Evolutionary conservation across 2,329 filamentous ascomycete species (phyloP), one percentile per base, ranked within the genome.

Genomic region (Colletotrichum abscissum): DNA sequence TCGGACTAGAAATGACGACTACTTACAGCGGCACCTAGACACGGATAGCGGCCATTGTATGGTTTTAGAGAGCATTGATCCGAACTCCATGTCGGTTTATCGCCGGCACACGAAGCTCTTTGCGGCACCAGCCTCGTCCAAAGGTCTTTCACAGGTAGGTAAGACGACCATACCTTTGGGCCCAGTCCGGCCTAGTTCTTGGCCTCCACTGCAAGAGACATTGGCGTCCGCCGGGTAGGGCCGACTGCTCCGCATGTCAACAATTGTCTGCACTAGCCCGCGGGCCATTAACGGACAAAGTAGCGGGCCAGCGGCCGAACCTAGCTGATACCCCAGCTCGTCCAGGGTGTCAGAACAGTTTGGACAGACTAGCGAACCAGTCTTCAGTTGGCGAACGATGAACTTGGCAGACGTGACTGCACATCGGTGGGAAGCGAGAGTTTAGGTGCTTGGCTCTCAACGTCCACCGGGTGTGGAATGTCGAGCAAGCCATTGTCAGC

Each of bases 381-480:
- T 54, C 42, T 22, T 49, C 38, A 46, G 33, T 24, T 9, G 49
- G 11, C 8, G 22, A 54, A 57, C 22, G 14, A 57, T 33, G 22
- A 58, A 30, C 22, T 35, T 35, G 54, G 52, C 67, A 62, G 30
- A 52, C 22, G 22, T 30, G 11, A 33, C 26, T 38, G 46, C 59
- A 56, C 66, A 55, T 38, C 59, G 42, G 66, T 19, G 35, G 35
- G 28, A 35, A 46, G 33, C 55, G 46, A 59, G 24, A 49, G 33
- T n/a, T 57, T 65, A 28, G 46, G 33, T 56, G 60, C 56, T 70
- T 66, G 56, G 49, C 60, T 49, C 24, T 62, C 67, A 65, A 73
- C 56, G 56, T 62, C 38, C 42, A 65, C 55, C 55, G 33, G 67
- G 28, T 38, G 22, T 55, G 67, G 26, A 69, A 54, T 55, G 42